phyloP scores from a whole-genome alignment of 805 yeast species.

The Ogataea methanolica region DNA sequence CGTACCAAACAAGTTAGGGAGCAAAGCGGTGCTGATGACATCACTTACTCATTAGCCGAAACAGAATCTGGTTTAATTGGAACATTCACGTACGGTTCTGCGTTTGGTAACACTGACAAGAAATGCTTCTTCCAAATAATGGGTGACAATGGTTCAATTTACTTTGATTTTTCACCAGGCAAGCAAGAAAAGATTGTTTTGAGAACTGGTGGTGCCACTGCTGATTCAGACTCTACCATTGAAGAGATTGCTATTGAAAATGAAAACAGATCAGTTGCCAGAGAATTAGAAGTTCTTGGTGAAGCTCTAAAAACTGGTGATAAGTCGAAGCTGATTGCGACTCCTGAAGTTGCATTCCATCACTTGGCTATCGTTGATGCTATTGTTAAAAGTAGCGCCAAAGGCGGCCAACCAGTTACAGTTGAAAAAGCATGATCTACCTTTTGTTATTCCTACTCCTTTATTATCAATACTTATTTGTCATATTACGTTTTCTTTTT shows the following conservation, averaged over 20 bases:
- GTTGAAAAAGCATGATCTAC: conserved; percentile 24
- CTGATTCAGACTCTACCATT: conserved; percentile 41
- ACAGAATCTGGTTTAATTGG: conserved; percentile 65
- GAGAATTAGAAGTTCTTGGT: conserved; percentile 46
- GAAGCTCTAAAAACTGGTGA: conserved; percentile 26
- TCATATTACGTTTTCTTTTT: too few species aligned
- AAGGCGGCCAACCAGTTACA: conserved; percentile 34
- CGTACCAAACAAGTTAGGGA: conserved; percentile 72
- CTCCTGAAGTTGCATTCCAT: conserved; percentile 84
- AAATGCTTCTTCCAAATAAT: conserved; percentile 61
- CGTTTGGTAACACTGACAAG: conserved; percentile 79
- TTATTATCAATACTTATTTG: too few species aligned
- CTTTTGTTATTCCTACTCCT: too few species aligned
- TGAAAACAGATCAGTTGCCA: conserved; percentile 36
- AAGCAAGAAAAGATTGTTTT: conserved; percentile 35
- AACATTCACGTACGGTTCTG: conserved; percentile 81
- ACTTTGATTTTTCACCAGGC: conserved; percentile 59
- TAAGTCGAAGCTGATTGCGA: conserved; percentile 21
- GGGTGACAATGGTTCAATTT: conserved; percentile 75
- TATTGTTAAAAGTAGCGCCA: conserved; percentile 62
- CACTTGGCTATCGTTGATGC: conserved; percentile 91
- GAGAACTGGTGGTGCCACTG: conserved; percentile 48
- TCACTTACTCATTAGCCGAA: conserved; percentile 65
- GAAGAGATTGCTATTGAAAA: conserved; percentile 37
- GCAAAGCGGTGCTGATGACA: conserved; percentile 78